Base-by-base conservation (phyloP, 169 alveolate species). In the Plasmodium sp. region DNA sequence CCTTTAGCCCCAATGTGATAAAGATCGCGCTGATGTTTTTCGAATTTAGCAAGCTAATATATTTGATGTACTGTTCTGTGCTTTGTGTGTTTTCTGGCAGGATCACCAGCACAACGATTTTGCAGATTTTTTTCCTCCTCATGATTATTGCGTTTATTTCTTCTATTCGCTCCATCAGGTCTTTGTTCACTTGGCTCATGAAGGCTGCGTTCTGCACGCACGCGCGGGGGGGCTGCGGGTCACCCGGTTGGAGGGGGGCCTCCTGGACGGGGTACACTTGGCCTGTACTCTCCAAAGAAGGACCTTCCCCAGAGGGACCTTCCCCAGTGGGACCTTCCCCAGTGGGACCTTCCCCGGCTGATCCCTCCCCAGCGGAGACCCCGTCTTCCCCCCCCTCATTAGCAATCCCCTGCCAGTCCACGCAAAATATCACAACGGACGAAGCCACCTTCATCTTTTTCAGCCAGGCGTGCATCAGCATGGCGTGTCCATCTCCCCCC, bases 391-490 rank as follows among this genome's bases (percentile, higher is more conserved):
- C 72, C n/a, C 27, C 73, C 56, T 58, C 83, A 88, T 71, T 79
- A 62, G 34, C 72, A 36, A 88, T 88, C 18, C 82, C 73, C 51
- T 88, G 94, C 94, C 94, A 88, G 31, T 88, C 90, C 36, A 88
- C 83, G 82, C 94, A 88, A 62, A 88, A 88, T 79, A 88, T 62
- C 34, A 88, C 83, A 88, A 81, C 94, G 9, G 94, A 88, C 72
- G 94, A 41, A 12, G 58, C 56, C 1, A 41, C 73, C 82, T 88
- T 88, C 72, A 88, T 80, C 75, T 88, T 88, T 80, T 80, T 79
- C 83, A 88, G 51, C 94, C 94, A 88, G 0, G 18, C 9, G 43
- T 56, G 34, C 74, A 79, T 41, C 71, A 88, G 34, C 36, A 36
- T 71, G 54, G 36, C 22, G 33, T 31, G 36, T 18, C 71, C 36